phyloP scores from a whole-genome alignment of 176 grass and related monocot species.

The Musa itinerans region DNA sequence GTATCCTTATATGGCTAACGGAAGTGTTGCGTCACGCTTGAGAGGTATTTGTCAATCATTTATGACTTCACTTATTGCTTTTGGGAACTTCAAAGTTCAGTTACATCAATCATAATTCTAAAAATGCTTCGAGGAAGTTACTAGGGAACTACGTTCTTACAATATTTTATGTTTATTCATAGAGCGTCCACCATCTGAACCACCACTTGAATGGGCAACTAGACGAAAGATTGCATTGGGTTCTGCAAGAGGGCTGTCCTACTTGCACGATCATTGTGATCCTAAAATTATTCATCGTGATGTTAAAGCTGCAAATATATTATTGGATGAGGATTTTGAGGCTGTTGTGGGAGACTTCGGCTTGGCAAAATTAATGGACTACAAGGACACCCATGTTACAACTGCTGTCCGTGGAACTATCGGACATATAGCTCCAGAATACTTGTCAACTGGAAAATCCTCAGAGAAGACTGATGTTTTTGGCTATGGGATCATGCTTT shows the following conservation, averaged over 20 bases:
- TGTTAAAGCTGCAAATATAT: conserved; percentile 15
- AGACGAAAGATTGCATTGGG: conserved; percentile 6
- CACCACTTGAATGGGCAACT: conserved; percentile 7
- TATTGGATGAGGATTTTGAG: conserved; percentile 9
- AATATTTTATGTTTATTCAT: not conserved
- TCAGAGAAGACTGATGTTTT: conserved; percentile 15
- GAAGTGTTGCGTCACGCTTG: conserved; percentile 14
- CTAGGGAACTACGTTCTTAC: not conserved
- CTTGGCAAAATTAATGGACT: conserved; percentile 12
- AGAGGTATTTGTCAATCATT: not conserved
- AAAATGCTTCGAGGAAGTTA: not conserved
- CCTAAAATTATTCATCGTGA: conserved; percentile 13
- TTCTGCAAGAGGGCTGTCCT: conserved; percentile 13
- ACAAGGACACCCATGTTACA: conserved; percentile 10
- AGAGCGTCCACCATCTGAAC: conserved; percentile 9
- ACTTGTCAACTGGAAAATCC: conserved; percentile 10
- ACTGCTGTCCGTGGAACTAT: conserved; percentile 12
- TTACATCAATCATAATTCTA: not conserved
- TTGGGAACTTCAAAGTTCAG: not conserved
- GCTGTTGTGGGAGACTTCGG: conserved; percentile 9
- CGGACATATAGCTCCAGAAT: conserved; percentile 9
- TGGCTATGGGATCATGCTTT: conserved; percentile 14
- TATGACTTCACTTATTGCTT: not conserved
- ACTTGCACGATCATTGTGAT: conserved; percentile 13
- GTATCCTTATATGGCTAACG: conserved; percentile 12